Evolutionary conservation across 352 stramenopile species (phyloP).

Genomic region (Phytophthora gonapodyides): DNA sequence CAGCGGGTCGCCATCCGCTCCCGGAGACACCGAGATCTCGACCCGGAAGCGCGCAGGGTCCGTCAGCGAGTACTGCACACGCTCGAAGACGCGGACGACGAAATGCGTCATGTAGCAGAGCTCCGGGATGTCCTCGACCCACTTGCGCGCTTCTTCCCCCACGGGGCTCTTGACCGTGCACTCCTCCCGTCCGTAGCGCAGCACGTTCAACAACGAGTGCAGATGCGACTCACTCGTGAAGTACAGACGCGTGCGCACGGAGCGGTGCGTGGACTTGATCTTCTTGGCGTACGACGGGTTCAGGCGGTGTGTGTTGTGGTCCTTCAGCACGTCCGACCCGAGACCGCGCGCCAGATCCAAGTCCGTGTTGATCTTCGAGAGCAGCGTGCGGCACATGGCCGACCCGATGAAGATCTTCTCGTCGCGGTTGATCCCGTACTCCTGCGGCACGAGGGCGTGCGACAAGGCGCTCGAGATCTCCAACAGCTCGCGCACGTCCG

Average conservation of each 20-base stretch:
- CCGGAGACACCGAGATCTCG: constrained; percentile 85
- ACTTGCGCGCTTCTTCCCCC: constrained; percentile 78
- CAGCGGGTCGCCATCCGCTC: constrained; percentile 77
- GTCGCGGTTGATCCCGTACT: constrained; percentile 89
- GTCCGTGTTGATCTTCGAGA: constrained; percentile 90
- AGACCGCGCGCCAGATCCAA: constrained; percentile 78
- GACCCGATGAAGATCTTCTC: constrained; percentile 89
- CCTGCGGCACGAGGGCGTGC: constrained; percentile 84
- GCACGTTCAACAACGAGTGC: constrained; percentile 98
- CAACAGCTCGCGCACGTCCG: constrained; percentile 93
- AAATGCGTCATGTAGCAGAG: constrained; percentile 99
- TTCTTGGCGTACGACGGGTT: constrained; percentile 87
- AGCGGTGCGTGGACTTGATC: constrained; percentile 93
- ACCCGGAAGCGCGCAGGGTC: constrained; percentile 83
- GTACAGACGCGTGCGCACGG: constrained; percentile 98
- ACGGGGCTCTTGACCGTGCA: constrained; percentile 58
- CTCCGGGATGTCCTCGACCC: constrained; percentile 93
- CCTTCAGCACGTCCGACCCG: constrained; percentile 42
- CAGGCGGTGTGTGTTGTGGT: constrained; percentile 79
- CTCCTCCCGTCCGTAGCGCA: constrained; percentile 89
- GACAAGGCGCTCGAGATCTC: constrained; percentile 94
- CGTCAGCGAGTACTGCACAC: constrained; percentile 62
- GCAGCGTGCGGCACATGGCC: constrained; percentile 84
- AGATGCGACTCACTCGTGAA: constrained; percentile 99
- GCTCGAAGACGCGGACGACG: constrained; percentile 98